Percentiles rank a stretch among this genome's conserved stretches.
phyloP scores from a whole-genome alignment of 2,329 filamentous ascomycete species.

The Cladosporium cucumerinum region DNA sequence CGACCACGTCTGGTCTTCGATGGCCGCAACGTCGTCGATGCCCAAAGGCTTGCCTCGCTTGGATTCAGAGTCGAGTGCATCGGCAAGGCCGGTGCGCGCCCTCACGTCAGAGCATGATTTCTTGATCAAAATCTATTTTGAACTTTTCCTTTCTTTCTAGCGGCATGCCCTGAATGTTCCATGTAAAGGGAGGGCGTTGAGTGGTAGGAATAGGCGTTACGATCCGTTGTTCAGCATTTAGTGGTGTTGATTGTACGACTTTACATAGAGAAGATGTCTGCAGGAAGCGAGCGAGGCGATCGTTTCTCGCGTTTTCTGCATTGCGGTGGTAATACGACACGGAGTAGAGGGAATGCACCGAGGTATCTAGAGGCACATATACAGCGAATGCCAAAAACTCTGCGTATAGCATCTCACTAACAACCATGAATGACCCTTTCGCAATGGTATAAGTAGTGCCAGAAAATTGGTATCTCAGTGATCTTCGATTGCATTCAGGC shows the following conservation, averaged over 20 bases:
- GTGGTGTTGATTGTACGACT: neutral
- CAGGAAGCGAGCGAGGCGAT: neutral
- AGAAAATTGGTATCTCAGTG: neutral
- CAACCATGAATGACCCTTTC: neutral
- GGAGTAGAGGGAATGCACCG: neutral
- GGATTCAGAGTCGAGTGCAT: conserved; percentile 31
- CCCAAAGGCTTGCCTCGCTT: conserved; percentile 24
- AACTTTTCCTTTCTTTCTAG: neutral
- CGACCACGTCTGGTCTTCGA: conserved; percentile 34
- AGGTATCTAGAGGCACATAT: neutral
- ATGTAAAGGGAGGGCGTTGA: neutral
- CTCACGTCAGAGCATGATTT: conserved; percentile 1
- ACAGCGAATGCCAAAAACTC: neutral
- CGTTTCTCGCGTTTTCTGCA: neutral
- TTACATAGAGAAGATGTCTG: neutral
- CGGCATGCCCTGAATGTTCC: neutral
- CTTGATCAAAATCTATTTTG: neutral
- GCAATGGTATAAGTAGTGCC: neutral
- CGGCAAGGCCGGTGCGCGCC: conserved; percentile 11
- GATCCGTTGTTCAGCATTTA: neutral
- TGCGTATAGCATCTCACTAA: neutral
- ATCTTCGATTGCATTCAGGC: neutral
- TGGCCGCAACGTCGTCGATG: conserved; percentile 32
- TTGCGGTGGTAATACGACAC: neutral
- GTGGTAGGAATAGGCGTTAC: neutral